Base-by-base conservation (phyloP, 306 rosid species). In the Prunus kanzakura region DNA sequence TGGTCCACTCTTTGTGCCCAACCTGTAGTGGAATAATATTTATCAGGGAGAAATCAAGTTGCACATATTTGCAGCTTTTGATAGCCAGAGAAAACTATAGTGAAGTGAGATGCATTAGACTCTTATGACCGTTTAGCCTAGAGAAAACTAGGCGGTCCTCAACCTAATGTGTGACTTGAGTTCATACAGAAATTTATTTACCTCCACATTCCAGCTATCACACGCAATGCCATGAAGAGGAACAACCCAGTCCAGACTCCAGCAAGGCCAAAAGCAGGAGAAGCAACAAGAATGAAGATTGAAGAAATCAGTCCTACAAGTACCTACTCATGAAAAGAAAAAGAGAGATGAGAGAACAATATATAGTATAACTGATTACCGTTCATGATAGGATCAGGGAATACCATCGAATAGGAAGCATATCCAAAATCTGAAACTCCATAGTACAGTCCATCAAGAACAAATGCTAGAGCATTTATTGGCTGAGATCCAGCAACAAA, bases 401-500 rank as follows among this genome's bases (percentile, higher is more conserved):
- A 61, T 85, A 96, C 99, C 98, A 85, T 92, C 6, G 99, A 92
- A 90, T 96, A 96, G 38, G 96, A 93, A 69, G 99, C 97, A 51
- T 83, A 95, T 83, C 78, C 92, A 49, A 85, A 95, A 91, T 95
- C 99, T 55, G 99, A 92, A 62, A 91, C 97, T 76, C 99, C 98
- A 61, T 92, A 92, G 79, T 92, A 95, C 71, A 95, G 90, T 58
- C 99, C 98, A 58, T 96, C 99, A 50, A 92, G 78, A 82, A 96
- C 98, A 82, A 96, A 96, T 60, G 98, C 97, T 80, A 96, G 52
- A 73, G 99, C 97, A 81, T 92, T 96, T 61, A 96, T 85, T 15
- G 99, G 98, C 79, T 96, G 98, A 79, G 98, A 88, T 76, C 93
- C 99, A 75, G 97, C 98, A 74, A 92, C 93, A 81, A 92, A 96